Evolutionary conservation across 805 yeast genomes (phyloP).

Genomic region (Starmera dryadoides): DNA sequence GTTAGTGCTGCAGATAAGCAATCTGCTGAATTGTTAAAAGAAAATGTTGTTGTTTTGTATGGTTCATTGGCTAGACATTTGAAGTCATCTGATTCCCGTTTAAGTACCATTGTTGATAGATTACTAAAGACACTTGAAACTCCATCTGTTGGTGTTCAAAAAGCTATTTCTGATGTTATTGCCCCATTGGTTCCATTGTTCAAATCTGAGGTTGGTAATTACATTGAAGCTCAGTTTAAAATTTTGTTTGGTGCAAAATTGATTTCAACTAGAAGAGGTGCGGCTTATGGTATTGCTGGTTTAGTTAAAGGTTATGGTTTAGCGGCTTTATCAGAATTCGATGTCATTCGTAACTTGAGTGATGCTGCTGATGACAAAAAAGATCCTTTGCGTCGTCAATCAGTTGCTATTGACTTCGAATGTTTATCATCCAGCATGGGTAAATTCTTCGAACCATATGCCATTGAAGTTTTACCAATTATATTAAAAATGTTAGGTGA

Average conservation of each 20-base stretch:
- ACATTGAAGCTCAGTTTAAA: conserved; percentile 52
- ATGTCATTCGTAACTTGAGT: conserved; percentile 63
- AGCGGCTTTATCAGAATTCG: conserved; percentile 64
- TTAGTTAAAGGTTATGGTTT: conserved; percentile 87
- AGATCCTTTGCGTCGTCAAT: conserved; percentile 68
- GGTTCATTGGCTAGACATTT: conserved; percentile 90
- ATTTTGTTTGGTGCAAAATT: conserved; percentile 47
- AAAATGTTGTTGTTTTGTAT: conserved; percentile 77
- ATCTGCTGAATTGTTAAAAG: conserved; percentile 57
- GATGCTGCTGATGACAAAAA: conserved; percentile 88
- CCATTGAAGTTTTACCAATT: conserved; percentile 78
- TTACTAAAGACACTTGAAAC: conserved; percentile 71
- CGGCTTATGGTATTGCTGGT: conserved; percentile 96
- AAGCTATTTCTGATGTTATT: conserved; percentile 78
- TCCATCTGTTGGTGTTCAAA: conserved; percentile 86
- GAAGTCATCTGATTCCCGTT: conserved; percentile 55
- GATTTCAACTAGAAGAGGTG: conserved; percentile 64
- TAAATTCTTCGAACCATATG: conserved; percentile 86
- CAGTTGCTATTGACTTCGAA: conserved; percentile 82
- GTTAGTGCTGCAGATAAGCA: conserved; percentile 37
- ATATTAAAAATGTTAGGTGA: conserved; percentile 83
- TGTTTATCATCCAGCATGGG: conserved; percentile 75
- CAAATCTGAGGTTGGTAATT: conserved; percentile 38
- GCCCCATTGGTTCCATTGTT: conserved; percentile 71
- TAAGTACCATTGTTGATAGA: conserved; percentile 57